These are phyloP conservation scores for Lentinula raphanica DNA, from an alignment of 768 basidiomycete species.

Conservation along the genomic window DNA sequence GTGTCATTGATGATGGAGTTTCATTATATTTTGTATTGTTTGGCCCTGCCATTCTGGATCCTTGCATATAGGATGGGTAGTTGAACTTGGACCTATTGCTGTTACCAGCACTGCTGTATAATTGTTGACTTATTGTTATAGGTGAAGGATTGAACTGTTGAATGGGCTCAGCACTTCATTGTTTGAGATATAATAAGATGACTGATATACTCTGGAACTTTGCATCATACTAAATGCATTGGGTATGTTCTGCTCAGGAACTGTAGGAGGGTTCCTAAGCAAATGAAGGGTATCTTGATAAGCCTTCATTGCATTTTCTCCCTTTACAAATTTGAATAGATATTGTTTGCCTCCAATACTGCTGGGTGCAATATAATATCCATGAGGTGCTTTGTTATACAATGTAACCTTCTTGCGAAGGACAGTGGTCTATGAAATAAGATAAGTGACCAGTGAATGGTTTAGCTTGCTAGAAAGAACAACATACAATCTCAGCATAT, in stretches of 20 bases:
- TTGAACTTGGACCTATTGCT: background rate
- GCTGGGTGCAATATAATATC: background rate
- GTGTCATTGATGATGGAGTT: too few species aligned
- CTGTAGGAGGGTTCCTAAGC: background rate
- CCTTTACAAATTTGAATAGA: background rate
- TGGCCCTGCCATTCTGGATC: too few species aligned
- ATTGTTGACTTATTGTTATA: background rate
- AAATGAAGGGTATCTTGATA: background rate
- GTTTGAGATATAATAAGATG: background rate
- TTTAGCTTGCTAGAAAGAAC: too few species aligned
- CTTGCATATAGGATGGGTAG: background rate
- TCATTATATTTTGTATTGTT: too few species aligned
- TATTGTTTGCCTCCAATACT: background rate
- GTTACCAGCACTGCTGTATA: background rate
- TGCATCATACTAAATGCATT: background rate
- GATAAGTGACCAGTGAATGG: too few species aligned
- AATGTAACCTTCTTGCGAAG: background rate
- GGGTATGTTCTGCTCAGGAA: background rate
- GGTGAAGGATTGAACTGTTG: background rate
- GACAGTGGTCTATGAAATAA: background rate
- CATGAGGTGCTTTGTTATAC: background rate
- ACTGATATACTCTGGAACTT: background rate
- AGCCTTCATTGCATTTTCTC: background rate
- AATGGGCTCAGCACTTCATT: too few species aligned
- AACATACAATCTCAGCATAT: too few species aligned